A percentile compares a stretch with the other conserved stretches of the same genome.
Evolutionary conservation across 257 asterid genomes (phyloP).

Genomic region (Gynochthodes officinalis): DNA sequence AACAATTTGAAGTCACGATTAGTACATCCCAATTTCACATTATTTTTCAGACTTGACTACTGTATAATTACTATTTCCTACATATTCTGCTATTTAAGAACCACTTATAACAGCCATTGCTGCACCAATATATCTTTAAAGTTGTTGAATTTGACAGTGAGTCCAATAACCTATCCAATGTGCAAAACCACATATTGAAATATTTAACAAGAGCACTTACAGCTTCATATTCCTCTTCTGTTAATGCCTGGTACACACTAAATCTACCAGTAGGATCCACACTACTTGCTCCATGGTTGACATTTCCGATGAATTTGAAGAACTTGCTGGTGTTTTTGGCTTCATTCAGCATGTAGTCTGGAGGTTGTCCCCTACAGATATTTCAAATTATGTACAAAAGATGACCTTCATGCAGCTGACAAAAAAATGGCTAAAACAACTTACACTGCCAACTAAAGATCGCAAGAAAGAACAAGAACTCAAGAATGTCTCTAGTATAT

Average conservation of each 20-base stretch:
- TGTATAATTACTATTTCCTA: neutral
- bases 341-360: conserved; percentile 77
- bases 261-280: conserved; percentile 45
- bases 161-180: neutral
- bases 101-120: neutral
- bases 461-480: too few species aligned
- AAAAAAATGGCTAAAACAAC: conserved; percentile 22
- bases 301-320: conserved; percentile 77
- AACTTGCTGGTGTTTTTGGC: conserved; percentile 91
- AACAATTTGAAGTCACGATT: too few species aligned
- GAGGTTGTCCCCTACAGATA: conserved; percentile 83
- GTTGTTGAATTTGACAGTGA: neutral
- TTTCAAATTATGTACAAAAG: conserved; percentile 20
- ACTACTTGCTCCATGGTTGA: conserved; percentile 61
- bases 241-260: conserved; percentile 71
- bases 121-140: neutral
- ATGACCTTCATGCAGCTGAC: conserved; percentile 30
- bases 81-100: neutral
- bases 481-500: neutral
- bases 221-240: conserved; percentile 88
- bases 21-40: too few species aligned
- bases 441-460: conserved; percentile 9
- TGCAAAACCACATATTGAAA: neutral
- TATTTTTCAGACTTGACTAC: neutral
- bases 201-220: conserved; percentile 56